Conservation (phyloP, 805 yeast genomes). For the Dipodascopsis uninucleata region DNA sequence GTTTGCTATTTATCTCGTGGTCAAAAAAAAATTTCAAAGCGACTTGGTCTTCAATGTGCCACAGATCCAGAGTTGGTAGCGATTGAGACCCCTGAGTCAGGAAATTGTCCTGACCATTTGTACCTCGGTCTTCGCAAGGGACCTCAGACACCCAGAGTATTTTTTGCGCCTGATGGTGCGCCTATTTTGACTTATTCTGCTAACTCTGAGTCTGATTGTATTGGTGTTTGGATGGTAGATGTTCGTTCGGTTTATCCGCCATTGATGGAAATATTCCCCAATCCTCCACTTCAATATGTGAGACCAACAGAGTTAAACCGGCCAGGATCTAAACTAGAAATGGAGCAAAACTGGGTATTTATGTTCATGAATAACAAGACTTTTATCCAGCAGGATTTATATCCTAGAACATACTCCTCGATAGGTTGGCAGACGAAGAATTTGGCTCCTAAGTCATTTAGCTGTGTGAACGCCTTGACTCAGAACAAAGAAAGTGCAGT, state of each 20-base stretch:
- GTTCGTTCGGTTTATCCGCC: conserved; percentile 17
- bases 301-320: conserved; percentile 22
- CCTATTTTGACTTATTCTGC: conserved; percentile 23
- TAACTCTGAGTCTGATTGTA: conserved; percentile 20
- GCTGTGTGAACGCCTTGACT: conserved; percentile 14
- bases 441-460: conserved; percentile 23
- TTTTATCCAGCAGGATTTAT: conserved; percentile 22
- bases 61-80: conserved; percentile 14
- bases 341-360: conserved; percentile 24
- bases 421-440: conserved; percentile 21
- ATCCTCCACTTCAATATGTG: conserved; percentile 9
- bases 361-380: conserved; percentile 24
- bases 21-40: conserved; percentile 15
- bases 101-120: conserved; percentile 17
- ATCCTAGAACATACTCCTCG: conserved; percentile 19
- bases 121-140: conserved; percentile 22
- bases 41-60: conserved; percentile 26
- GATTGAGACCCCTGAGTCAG: conserved; percentile 16
- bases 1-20: conserved; percentile 20
- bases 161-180: conserved; percentile 20
- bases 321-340: conserved; percentile 16
- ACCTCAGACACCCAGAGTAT: conserved; percentile 25
- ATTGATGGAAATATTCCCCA: conserved; percentile 16
- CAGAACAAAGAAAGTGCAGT: conserved; percentile 11
- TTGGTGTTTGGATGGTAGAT: conserved; percentile 24